Evolutionary conservation across 176 grass and related monocot species (phyloP).

Genomic region (Eremochloa ophiuroides): DNA sequence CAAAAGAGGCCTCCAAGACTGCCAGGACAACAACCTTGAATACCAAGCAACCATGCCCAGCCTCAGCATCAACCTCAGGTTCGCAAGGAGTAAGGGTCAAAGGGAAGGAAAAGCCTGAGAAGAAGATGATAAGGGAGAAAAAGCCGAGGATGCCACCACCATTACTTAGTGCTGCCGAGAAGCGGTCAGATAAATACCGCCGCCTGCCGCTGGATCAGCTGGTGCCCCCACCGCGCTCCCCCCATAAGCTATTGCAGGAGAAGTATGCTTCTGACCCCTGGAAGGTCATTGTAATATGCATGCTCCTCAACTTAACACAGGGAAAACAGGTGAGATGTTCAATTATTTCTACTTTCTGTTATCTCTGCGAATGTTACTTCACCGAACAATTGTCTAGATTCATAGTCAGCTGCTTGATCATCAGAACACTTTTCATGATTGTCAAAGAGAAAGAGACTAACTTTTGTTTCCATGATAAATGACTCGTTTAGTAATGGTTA

Average conservation of each 20-base stretch:
- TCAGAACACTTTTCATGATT: background rate
- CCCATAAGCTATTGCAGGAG: slow-evolving; percentile 37
- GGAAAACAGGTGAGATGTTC: slow-evolving; percentile 25
- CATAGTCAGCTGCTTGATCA: background rate
- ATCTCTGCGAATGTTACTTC: background rate
- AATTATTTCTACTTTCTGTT: background rate
- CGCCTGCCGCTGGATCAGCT: slow-evolving; percentile 21
- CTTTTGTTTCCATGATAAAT: background rate
- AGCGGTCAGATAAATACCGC: slow-evolving; percentile 21
- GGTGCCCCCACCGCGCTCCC: slow-evolving; percentile 15
- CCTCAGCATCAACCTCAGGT: background rate
- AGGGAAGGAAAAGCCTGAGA: background rate
- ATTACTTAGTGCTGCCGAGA: slow-evolving; percentile 3
- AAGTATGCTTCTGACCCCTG: slow-evolving; percentile 36
- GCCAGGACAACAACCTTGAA: background rate
- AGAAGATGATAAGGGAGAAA: background rate
- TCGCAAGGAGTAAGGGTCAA: background rate
- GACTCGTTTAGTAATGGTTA: background rate
- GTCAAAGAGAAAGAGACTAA: background rate
- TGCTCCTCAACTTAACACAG: slow-evolving; percentile 32
- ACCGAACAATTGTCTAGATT: background rate
- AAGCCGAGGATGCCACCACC: background rate
- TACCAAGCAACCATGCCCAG: background rate
- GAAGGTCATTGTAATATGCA: slow-evolving; percentile 47
- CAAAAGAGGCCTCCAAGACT: slow-evolving; percentile 12